A percentile compares a stretch with the other conserved stretches of the same genome.
phyloP scores from a whole-genome alignment of 306 rosid species.

The Arachis stenosperma region DNA sequence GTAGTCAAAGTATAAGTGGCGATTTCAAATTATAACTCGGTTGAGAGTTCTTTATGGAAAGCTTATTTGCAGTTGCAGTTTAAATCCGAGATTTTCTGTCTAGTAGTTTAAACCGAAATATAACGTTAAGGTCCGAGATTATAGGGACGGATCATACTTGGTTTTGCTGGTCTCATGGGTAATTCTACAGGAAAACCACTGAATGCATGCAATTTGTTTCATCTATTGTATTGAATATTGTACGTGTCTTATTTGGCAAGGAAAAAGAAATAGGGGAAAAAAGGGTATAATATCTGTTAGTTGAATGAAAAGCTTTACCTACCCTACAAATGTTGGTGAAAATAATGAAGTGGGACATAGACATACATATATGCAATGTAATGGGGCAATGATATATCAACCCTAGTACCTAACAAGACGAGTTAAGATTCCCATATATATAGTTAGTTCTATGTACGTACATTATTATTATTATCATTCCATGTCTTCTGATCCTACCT shows the following conservation, averaged over 20 bases:
- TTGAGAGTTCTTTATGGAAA: no score
- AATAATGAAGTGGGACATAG: neutral
- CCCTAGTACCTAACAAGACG: neutral
- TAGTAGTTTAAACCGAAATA: no score
- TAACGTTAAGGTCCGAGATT: no score
- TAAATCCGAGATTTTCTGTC: no score
- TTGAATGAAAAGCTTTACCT: conserved; percentile 22
- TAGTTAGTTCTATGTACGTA: no score
- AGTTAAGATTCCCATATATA: neutral
- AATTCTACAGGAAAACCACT: neutral
- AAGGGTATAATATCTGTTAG: neutral
- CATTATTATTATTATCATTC: no score
- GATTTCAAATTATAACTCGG: no score
- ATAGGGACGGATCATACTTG: no score
- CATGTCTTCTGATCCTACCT: neutral
- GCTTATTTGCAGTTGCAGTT: no score
- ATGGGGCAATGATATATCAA: neutral
- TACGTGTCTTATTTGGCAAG: neutral
- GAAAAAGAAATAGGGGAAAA: neutral
- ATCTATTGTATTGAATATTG: no score
- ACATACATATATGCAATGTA: neutral
- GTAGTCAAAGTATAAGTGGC: no score
- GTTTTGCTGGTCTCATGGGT: neutral
- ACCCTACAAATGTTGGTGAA: neutral
- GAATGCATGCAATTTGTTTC: no score